Conservation (phyloP, 768 basidiomycete species). For the Leccinum uliginosum region DNA sequence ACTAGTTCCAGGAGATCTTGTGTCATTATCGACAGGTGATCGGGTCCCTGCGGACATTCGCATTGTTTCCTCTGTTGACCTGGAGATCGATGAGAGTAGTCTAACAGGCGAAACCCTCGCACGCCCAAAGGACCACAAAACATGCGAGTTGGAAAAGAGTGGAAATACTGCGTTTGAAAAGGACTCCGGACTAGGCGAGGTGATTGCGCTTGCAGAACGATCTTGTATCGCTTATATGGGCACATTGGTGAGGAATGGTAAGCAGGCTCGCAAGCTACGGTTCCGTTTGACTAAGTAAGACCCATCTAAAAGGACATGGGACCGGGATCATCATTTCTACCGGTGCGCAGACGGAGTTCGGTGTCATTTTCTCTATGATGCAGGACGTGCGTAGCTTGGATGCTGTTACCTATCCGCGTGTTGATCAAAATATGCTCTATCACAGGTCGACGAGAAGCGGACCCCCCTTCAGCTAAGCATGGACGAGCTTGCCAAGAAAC, state of each 20-base stretch:
- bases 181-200: constrained; percentile 35
- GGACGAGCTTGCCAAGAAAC: constrained; percentile 93
- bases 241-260: constrained; percentile 86
- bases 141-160: constrained; percentile 45
- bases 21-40: constrained; percentile 87
- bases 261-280: constrained; percentile 7
- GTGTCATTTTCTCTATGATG: constrained; percentile 97
- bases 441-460: constrained; percentile 75
- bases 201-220: constrained; percentile 73
- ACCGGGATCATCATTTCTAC: constrained; percentile 84
- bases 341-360: constrained; percentile 87
- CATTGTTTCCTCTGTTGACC: constrained; percentile 71
- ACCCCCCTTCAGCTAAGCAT: constrained; percentile 91
- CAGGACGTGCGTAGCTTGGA: constrained; percentile 62
- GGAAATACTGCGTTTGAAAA: constrained; percentile 5
- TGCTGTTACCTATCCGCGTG: not conserved
- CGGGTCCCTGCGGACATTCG: constrained; percentile 93
- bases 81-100: constrained; percentile 95
- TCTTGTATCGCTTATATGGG: constrained; percentile 94
- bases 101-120: constrained; percentile 90
- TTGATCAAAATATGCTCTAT: not conserved
- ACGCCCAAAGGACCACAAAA: constrained; percentile 59
- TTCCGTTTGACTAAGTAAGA: constrained; percentile 2
- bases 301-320: constrained; percentile 57
- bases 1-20: constrained; percentile 92